Conservation (phyloP, 208 protist species). For the Crithidia thermophila region DNA sequence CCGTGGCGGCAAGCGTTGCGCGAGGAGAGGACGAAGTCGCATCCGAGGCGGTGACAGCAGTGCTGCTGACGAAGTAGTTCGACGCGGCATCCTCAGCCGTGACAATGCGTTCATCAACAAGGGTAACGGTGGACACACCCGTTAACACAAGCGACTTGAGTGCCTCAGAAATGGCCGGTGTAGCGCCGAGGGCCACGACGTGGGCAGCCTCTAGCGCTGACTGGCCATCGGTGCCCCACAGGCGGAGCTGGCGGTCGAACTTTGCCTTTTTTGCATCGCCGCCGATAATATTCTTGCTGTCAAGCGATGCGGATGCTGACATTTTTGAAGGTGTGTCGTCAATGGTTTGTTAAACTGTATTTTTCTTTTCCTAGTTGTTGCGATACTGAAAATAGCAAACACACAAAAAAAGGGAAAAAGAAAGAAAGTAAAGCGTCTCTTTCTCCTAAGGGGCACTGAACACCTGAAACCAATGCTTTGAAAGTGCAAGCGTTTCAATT, state of each 20-base stretch:
- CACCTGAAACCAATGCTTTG: not conserved
- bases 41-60: too few relatives aligned
- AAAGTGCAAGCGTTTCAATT: too few relatives aligned
- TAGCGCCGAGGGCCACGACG: constrained; percentile 93
- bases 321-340: not conserved
- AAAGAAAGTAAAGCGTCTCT: constrained; percentile 12
- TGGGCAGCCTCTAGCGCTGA: constrained; percentile 73
- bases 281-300: constrained; percentile 14
- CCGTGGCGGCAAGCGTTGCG: constrained; percentile 62
- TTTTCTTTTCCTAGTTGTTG: not conserved
- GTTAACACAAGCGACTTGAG: constrained; percentile 97
- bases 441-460: not conserved
- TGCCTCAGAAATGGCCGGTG: constrained; percentile 87
- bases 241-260: constrained; percentile 93
- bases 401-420: constrained; percentile 9
- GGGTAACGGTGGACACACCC: constrained; percentile 91
- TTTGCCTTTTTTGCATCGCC: constrained; percentile 44
- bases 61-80: constrained; percentile 99
- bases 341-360: too few relatives aligned
- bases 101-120: constrained; percentile 93
- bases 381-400: constrained; percentile 5
- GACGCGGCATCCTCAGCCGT: constrained; percentile 84
- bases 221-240: constrained; percentile 97
- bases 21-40: constrained; percentile 36
- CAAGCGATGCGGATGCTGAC: not conserved